phyloP scores from a whole-genome alignment of 495 filamentous ascomycete species.

The Daldinia childiae region DNA sequence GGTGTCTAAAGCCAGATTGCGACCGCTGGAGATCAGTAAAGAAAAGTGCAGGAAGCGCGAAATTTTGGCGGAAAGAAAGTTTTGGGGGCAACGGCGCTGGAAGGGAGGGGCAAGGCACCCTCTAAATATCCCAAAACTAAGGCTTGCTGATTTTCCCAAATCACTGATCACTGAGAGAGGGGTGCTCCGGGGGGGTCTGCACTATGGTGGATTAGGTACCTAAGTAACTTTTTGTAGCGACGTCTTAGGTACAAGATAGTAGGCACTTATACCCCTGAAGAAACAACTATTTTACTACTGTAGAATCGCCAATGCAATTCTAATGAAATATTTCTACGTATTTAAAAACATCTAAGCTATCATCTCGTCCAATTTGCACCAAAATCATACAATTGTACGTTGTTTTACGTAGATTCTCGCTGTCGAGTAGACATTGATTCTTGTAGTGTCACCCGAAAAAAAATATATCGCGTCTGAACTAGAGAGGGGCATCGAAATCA shows the following conservation, averaged over 20 bases:
- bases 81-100: slow-evolving; percentile 42
- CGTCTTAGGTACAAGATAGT: slow-evolving; percentile 4
- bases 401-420: slow-evolving; percentile 10
- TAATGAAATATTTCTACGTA: background rate
- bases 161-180: slow-evolving; percentile 41
- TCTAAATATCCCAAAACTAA: slow-evolving; percentile 45
- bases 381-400: background rate
- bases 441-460: slow-evolving; percentile 39
- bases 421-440: slow-evolving; percentile 23
- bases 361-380: slow-evolving; percentile 7
- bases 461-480: slow-evolving; percentile 30
- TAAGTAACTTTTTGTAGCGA: slow-evolving; percentile 1
- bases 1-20: background rate
- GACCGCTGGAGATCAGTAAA: slow-evolving; percentile 31
- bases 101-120: slow-evolving; percentile 44
- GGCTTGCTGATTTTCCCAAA: slow-evolving; percentile 48
- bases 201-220: slow-evolving; percentile 17
- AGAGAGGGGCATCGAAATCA: slow-evolving; percentile 28
- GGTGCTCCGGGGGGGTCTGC: slow-evolving; percentile 30
- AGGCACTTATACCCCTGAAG: slow-evolving; percentile 15
- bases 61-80: slow-evolving; percentile 45
- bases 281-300: slow-evolving; percentile 18
- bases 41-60: slow-evolving; percentile 13
- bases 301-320: slow-evolving; percentile 15
- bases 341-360: background rate